Evolutionary conservation across 768 basidiomycete genomes (phyloP), one percentile per base, ranked within the genome.

Genomic region (Pleurotus tuoliensis): DNA sequence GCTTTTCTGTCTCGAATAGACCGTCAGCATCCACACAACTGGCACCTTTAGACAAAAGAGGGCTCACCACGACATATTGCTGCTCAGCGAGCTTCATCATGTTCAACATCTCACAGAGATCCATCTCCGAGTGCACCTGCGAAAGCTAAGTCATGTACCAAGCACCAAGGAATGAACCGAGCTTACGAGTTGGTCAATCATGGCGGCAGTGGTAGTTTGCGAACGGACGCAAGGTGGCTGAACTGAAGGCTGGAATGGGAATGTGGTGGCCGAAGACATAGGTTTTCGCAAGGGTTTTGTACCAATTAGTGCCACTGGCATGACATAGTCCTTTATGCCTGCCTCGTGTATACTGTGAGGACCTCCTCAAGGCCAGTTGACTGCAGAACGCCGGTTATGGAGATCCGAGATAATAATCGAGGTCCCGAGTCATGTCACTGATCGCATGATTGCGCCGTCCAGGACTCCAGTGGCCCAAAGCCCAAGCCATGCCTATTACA

Each of bases 51-150:
- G 39, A 48, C 43, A 38, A 24, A n/a, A 22, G 12, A 4, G 41
- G 39, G 24, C 20, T 44, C n/a, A 16, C 49, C 55, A 20, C 4
- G 41, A 53, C 11, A n/a, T 4, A 41, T 53, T 59, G 38, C 47
- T 49, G 46, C 39, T 30, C 54, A 13, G 70, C 76, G 8, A 83
- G 68, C 48, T 76, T 77, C 78, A 85, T 76, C 13, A 75, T 73
- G 49, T 79, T 76, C 38, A 86, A 57, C 0, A 84, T 69, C 47
- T 76, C 72, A 63, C 83, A 84, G 24, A 86, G 70, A 66, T 84
- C 80, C 57, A 79, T 66, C 50, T 79, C 76, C 18, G 51, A 18
- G 13, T 39, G 51, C 15, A 53, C 51, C 51, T 53, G 56, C 66
- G 56, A 13, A 25, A 20, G 15, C 6, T 51, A 25, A 16, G 49